Conservation (phyloP, 2,329 filamentous ascomycete species). For the Metarhizium robertsii region DNA sequence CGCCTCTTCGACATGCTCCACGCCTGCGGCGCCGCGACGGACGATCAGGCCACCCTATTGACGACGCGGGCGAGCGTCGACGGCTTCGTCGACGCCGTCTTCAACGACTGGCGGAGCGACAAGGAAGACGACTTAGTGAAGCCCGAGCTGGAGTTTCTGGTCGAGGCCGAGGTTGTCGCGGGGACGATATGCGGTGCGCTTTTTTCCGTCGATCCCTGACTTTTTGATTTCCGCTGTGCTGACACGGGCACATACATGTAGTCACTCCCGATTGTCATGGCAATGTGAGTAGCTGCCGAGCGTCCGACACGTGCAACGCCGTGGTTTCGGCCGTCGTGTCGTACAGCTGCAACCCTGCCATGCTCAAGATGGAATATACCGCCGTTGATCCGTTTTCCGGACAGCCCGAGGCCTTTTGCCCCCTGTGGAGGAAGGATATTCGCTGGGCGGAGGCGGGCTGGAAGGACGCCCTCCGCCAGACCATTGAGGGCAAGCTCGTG, state of each 20-base stretch:
- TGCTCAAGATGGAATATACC: slow-evolving; percentile 19
- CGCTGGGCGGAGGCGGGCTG: slow-evolving; percentile 15
- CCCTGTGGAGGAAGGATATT: slow-evolving; percentile 17
- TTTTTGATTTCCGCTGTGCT: not conserved
- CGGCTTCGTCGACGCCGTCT: slow-evolving; percentile 21
- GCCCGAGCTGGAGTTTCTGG: slow-evolving; percentile 19
- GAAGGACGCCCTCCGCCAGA: slow-evolving; percentile 10
- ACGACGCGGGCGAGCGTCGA: slow-evolving; percentile 21
- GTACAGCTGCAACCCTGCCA: slow-evolving; percentile 17
- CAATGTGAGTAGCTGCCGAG: slow-evolving; percentile 9
- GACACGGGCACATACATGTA: not conserved
- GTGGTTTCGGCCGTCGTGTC: slow-evolving; percentile 16
- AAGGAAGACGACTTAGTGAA: slow-evolving; percentile 6
- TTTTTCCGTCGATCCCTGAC: not conserved
- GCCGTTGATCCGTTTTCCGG: slow-evolving; percentile 13
- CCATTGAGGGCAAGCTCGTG: slow-evolving; percentile 14
- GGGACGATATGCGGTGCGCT: slow-evolving; percentile 20
- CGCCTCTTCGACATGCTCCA: slow-evolving; percentile 23
- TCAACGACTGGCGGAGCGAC: slow-evolving; percentile 17
- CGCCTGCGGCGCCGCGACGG: slow-evolving; percentile 19
- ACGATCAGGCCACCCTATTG: slow-evolving; percentile 11
- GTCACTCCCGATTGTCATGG: slow-evolving; percentile 2
- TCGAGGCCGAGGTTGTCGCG: slow-evolving; percentile 16
- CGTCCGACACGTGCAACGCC: slow-evolving; percentile 8
- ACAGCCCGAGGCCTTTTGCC: slow-evolving; percentile 14